Evolutionary conservation across 441 rosid genomes (phyloP).

Genomic region (Gossypium davidsonii): DNA sequence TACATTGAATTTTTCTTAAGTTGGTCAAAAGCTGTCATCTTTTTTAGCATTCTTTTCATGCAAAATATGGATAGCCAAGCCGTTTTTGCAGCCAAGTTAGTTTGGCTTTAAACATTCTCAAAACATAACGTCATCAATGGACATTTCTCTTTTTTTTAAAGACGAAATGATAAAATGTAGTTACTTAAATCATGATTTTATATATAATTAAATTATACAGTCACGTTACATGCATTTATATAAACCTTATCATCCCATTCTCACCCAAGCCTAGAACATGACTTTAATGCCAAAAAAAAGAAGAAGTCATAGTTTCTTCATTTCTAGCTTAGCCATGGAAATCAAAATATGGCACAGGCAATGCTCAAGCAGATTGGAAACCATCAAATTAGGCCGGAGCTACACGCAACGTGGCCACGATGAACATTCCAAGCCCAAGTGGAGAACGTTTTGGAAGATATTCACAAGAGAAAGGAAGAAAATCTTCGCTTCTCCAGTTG

Average conservation of each 20-base stretch:
- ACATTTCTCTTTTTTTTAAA: neutral
- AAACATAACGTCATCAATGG: neutral
- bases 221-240: neutral
- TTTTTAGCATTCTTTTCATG: neutral
- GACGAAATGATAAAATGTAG: neutral
- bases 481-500: conserved; percentile 13
- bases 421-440: conserved; percentile 11
- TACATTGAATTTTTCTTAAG: neutral
- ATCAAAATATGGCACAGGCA: conserved; percentile 18
- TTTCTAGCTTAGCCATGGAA: conserved; percentile 20
- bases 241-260: neutral
- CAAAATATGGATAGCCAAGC: neutral
- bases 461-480: conserved; percentile 29
- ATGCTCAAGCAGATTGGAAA: conserved; percentile 14
- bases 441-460: conserved; percentile 37
- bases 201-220: neutral
- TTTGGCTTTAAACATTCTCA: neutral
- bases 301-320: neutral
- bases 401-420: neutral
- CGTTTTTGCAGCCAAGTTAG: neutral
- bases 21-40: neutral
- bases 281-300: neutral
- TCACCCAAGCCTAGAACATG: neutral
- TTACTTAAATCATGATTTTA: neutral
- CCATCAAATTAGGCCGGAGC: conserved; percentile 21